Evolutionary conservation across 139 green algal genomes (phyloP).

Genomic region (Asterochloris erici): DNA sequence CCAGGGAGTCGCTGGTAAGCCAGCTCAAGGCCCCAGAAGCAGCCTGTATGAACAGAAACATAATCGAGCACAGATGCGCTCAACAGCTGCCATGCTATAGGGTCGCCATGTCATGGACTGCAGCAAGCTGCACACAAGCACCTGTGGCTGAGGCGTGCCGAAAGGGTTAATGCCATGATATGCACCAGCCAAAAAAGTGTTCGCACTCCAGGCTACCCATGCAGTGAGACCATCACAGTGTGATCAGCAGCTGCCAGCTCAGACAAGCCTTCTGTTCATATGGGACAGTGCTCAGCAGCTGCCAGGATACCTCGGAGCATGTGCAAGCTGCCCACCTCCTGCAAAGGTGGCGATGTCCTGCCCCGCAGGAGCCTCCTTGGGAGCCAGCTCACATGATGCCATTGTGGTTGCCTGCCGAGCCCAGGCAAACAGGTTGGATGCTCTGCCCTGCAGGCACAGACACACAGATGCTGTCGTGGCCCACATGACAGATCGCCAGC

Average conservation of each 20-base stretch:
- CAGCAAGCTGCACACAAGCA: neutral
- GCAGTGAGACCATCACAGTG: neutral
- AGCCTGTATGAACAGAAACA: constrained; percentile 37
- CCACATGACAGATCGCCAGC: no score
- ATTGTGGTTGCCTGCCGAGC: neutral
- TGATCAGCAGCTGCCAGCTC: neutral
- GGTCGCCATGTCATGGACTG: neutral
- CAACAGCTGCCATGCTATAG: neutral
- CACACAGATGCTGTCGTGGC: no score
- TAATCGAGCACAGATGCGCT: neutral
- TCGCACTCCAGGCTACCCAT: neutral
- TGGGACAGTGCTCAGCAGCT: neutral
- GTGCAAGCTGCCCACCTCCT: neutral
- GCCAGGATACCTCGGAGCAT: neutral
- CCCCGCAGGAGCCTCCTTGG: neutral
- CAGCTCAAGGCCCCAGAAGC: constrained; percentile 88
- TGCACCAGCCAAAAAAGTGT: neutral
- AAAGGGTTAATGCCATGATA: neutral
- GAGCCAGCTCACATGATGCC: constrained; percentile 12
- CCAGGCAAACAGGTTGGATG: neutral
- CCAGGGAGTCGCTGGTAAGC: constrained; percentile 72
- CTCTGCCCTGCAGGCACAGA: no score
- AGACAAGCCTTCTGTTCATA: neutral
- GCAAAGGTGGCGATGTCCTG: constrained; percentile 25
- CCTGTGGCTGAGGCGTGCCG: neutral